Base-by-base conservation (phyloP, 495 filamentous ascomycete species). In the Xylaria intraflava region DNA sequence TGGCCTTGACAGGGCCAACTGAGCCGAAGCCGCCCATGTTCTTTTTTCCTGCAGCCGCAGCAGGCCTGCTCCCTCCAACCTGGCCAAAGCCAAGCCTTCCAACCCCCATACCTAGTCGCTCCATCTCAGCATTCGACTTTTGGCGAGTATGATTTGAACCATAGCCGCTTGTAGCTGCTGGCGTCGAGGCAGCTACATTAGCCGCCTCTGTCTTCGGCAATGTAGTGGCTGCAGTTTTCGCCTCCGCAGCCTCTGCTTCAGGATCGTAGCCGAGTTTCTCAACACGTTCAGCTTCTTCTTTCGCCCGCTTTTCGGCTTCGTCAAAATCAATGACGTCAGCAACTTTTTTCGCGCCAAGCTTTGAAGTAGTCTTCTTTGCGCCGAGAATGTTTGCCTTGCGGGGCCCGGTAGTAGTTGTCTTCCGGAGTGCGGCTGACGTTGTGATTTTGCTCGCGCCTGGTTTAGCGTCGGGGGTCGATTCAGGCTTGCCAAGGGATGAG, bases 211-310 rank as follows among this genome's bases (percentile, higher is more conserved):
- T 68, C 42, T 67, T 72, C 26, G 62, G 50, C 16, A 60, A 51
- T 6, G 66, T 53, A 14, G 69, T 50, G 23, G 75, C 77, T 12
- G 81, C 49, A 54, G 77, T 75, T 61, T 83, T 83, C 14, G 79
- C 74, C 23, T 78, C 72, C 49, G 78, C 77, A 61, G 87, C 80
- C 69, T 95, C 93, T 24, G 87, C 89, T 57, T 96, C 87, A 6
- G 89, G 88, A 59, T 97, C 89, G 64, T 98, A 98, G n/a, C 93
- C 93, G n/a, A 98, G 76, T 71, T 93, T 95, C 74, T 86, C 89
- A 62, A 96, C 92, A 56, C 93, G 84, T 69, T 97, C 93, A 1
- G 94, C 93, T 69, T 98, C 93, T 67, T 97, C 93, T 69, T 90
- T 94, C 29, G 93, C 93, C 72, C 95, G 95, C 62, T 86, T 87